Conservation (phyloP, 345 rosid genomes). For the Bretschneidera sinensis region DNA sequence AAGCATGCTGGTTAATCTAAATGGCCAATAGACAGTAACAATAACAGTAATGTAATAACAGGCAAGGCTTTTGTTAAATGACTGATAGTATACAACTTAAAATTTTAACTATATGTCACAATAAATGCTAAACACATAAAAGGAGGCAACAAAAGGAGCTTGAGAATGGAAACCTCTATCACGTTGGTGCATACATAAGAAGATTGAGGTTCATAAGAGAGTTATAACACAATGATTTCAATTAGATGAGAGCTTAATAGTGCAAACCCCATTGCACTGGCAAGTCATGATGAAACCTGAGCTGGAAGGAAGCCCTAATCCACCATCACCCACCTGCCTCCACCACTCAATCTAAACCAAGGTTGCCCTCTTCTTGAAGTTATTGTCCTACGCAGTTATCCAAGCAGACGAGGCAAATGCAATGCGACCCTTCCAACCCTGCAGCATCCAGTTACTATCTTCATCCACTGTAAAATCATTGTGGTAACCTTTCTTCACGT, state of each 20-base stretch:
- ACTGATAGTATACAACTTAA: not conserved
- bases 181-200: too few species aligned
- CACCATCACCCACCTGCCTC: not conserved
- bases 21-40: too few species aligned
- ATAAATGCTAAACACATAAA: not conserved
- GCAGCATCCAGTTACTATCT: conserved; percentile 66
- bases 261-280: too few species aligned
- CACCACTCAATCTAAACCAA: not conserved
- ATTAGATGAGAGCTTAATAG: too few species aligned
- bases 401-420: conserved; percentile 59
- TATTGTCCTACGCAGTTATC: conserved; percentile 37
- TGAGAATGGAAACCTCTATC: not conserved
- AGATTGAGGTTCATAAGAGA: not conserved
- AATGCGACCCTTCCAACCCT: conserved; percentile 84
- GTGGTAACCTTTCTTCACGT: conserved; percentile 33
- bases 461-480: conserved; percentile 48
- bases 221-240: not conserved
- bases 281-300: too few species aligned
- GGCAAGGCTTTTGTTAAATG: too few species aligned
- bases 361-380: not conserved
- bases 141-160: too few species aligned
- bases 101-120: too few species aligned
- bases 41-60: too few species aligned
- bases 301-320: too few species aligned
- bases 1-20: too few species aligned